Conservation (phyloP, 1,139 yeast genomes). For the Yamadazyma dendronema region DNA sequence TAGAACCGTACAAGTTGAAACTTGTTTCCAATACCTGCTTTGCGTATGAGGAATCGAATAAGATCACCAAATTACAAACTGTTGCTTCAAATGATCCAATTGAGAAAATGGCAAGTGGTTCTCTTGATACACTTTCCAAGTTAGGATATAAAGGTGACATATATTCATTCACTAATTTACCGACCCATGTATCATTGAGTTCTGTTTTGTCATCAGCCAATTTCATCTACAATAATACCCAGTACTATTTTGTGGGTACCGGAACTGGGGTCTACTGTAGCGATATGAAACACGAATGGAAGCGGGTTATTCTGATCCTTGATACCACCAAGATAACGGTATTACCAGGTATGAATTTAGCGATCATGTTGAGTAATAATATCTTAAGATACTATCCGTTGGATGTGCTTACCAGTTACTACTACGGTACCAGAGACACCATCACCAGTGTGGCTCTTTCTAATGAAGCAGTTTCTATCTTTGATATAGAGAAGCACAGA, state of each 20-base stretch:
- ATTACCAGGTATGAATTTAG: constrained; percentile 53
- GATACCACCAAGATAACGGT: constrained; percentile 64
- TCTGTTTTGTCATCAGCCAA: constrained; percentile 26
- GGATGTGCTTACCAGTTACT: constrained; percentile 39
- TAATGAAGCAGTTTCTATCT: constrained; percentile 45
- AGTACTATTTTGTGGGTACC: constrained; percentile 34
- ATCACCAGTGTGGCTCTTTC: constrained; percentile 35
- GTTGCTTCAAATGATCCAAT: constrained; percentile 65
- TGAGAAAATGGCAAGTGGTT: constrained; percentile 41
- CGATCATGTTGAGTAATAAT: constrained; percentile 59
- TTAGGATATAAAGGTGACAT: constrained; percentile 30
- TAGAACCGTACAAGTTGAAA: constrained; percentile 56
- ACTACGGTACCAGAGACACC: constrained; percentile 31
- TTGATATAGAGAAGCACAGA: constrained; percentile 61
- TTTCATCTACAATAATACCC: constrained; percentile 26
- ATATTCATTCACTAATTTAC: constrained; percentile 23
- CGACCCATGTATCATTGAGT: constrained; percentile 26
- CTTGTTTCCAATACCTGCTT: constrained; percentile 61
- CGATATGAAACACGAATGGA: constrained; percentile 56
- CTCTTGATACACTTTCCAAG: constrained; percentile 19
- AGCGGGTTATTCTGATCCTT: constrained; percentile 50
- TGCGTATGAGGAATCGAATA: constrained; percentile 57
- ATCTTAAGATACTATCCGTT: constrained; percentile 62
- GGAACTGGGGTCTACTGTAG: constrained; percentile 46
- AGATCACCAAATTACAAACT: constrained; percentile 58